Evolutionary conservation across 306 rosid genomes (phyloP).

Genomic region (Morella rubra): DNA sequence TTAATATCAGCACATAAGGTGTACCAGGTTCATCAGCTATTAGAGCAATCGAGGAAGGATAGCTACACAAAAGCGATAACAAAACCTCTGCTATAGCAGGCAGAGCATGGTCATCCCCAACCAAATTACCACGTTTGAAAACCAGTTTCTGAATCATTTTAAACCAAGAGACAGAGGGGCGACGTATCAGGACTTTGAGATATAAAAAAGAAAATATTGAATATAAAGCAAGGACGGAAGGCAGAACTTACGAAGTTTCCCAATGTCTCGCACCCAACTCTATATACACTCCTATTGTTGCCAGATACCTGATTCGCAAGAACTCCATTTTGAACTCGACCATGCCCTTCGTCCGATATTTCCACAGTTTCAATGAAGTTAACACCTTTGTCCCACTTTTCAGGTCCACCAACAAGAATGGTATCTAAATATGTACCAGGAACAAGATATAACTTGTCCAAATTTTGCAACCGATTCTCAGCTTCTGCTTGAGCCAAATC

Average conservation of each 20-base stretch:
- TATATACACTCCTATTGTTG: slow-evolving; percentile 50
- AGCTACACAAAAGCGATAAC: slow-evolving; percentile 52
- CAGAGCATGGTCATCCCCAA: slow-evolving; percentile 83
- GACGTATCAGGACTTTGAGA: slow-evolving; percentile 10
- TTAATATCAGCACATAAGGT: slow-evolving; percentile 19
- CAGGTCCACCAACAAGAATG: slow-evolving; percentile 82
- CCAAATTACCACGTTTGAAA: slow-evolving; percentile 84
- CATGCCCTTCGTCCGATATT: slow-evolving; percentile 45
- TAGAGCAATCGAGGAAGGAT: slow-evolving; percentile 72
- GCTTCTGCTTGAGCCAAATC: slow-evolving; percentile 60
- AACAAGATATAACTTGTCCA: slow-evolving; percentile 69
- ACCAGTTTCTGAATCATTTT: slow-evolving; percentile 63
- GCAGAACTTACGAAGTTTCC: slow-evolving; percentile 74
- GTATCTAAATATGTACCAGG: slow-evolving; percentile 74
- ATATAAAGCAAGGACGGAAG: slow-evolving; percentile 27
- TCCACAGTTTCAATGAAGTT: slow-evolving; percentile 48
- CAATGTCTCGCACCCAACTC: slow-evolving; percentile 58
- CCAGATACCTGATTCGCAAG: slow-evolving; percentile 57
- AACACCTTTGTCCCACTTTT: slow-evolving; percentile 62
- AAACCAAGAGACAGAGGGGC: slow-evolving; percentile 21
- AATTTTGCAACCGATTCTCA: slow-evolving; percentile 40
- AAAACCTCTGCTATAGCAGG: slow-evolving; percentile 61
- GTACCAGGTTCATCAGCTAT: slow-evolving; percentile 85
- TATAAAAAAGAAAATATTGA: slow-evolving; percentile 11
- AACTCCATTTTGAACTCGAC: slow-evolving; percentile 43